Base-by-base conservation (phyloP, 768 basidiomycete species). In the Lactifluus hygrophoroides region DNA sequence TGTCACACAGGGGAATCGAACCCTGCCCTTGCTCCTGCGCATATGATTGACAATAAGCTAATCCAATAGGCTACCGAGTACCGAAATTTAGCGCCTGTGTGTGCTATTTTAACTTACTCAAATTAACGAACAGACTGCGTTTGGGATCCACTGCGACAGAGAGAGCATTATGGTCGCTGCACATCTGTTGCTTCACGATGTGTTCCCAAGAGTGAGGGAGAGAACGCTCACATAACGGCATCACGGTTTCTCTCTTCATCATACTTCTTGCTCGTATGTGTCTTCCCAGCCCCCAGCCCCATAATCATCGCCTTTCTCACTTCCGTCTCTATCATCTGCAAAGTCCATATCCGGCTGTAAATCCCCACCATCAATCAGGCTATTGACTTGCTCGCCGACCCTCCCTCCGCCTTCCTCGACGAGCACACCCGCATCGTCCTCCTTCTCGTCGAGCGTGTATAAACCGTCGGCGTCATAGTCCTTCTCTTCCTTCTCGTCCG, bases 231-330 rank as follows among this genome's bases (percentile, higher is more conserved):
- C 43, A 27, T 23, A 9, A 42, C 42, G 37, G 32, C 58, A 9
- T 52, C 17, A 32, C 23, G 51, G 44, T 19, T 25, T 16, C n/a
- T 2, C 4, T 17, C 10, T 3, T 3, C 8, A 3, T 40, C 62
- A 75, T 16, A 86, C 80, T 70, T 90, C 88, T 66, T 90, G 88
- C 66, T 90, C 87, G 65, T 86, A 90, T 25, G 69, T 74, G 47
- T 81, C 85, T 70, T 76, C 77, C 44, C 72, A 74, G 21, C 67
- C 16, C 2, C 6, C 44, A 35, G 45, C 57, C 16, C 46, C 64
- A 51, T 70, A 71, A 51, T 72, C 71, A 10, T 76, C 74, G 11
- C 72, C 76, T 59, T 79, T 76, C 19, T 76, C 76, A 57, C 72
- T 73, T 25, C 48, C 71, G 1, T 62, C 61, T 34, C 42, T 64